Evolutionary conservation across 768 basidiomycete genomes (phyloP).

Genomic region (Suillus spraguei): DNA sequence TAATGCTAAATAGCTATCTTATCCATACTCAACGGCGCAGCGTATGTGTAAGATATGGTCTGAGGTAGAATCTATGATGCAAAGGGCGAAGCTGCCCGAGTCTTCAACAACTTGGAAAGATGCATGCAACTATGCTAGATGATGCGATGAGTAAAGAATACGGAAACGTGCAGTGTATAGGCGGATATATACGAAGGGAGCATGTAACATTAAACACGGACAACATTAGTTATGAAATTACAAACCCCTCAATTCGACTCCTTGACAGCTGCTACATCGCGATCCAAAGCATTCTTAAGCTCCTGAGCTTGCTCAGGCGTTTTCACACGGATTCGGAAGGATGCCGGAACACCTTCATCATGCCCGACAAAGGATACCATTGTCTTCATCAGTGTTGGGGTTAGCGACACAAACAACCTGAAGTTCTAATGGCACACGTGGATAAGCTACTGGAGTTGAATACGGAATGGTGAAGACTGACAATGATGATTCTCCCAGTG

Average conservation of each 20-base stretch:
- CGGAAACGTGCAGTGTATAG: slow-evolving; percentile 1
- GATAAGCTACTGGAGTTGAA: background rate
- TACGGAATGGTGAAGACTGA: slow-evolving; percentile 39
- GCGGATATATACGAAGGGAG: background rate
- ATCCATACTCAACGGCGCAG: slow-evolving; percentile 3
- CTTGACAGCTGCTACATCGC: slow-evolving; percentile 57
- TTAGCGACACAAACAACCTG: slow-evolving; percentile 61
- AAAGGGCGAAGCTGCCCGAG: background rate
- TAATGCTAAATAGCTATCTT: slow-evolving; percentile 46
- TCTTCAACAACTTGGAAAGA: background rate
- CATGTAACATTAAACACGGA: background rate
- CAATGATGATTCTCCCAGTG: slow-evolving; percentile 76
- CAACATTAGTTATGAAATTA: background rate
- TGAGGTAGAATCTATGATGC: background rate
- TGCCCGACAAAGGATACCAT: slow-evolving; percentile 70
- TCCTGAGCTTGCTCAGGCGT: slow-evolving; percentile 58
- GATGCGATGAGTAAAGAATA: background rate
- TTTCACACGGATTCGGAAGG: slow-evolving; percentile 64
- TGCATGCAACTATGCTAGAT: slow-evolving; percentile 7
- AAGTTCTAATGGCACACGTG: slow-evolving; percentile 61
- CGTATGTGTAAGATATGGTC: slow-evolving; percentile 5
- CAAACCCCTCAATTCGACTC: background rate
- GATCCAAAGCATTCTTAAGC: slow-evolving; percentile 61
- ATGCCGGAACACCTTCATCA: slow-evolving; percentile 53
- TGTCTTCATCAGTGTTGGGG: slow-evolving; percentile 53